Conservation (phyloP, 2,329 filamentous ascomycete genomes). For the Geosmithia putterillii region DNA sequence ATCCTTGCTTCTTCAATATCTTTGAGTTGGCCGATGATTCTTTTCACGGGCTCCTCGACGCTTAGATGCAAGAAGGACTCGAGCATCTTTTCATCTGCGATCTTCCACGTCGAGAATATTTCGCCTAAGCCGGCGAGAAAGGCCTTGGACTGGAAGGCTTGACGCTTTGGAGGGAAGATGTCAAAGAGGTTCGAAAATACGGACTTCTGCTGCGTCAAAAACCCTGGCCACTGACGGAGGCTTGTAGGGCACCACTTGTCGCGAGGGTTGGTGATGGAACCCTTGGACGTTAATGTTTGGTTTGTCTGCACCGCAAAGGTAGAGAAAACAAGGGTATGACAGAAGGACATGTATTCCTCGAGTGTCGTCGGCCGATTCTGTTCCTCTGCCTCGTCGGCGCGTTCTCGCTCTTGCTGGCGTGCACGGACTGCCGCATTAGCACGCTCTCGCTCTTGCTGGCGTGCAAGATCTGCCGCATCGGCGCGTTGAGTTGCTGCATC, state of each 20-base stretch:
- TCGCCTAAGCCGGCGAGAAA: conserved; percentile 11
- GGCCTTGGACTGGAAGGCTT: conserved; percentile 12
- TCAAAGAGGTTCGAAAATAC: conserved; percentile 10
- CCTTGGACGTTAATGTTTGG: conserved; percentile 10
- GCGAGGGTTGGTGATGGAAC: conserved; percentile 14
- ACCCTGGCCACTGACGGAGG: conserved; percentile 15
- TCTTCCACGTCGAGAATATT: conserved; percentile 6
- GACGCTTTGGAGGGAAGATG: conserved; percentile 8
- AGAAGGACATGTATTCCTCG: conserved; percentile 16
- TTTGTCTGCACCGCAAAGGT: conserved; percentile 12
- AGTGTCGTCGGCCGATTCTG: conserved; percentile 13
- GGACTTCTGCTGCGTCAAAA: conserved; percentile 11
- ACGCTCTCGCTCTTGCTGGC: too few species aligned
- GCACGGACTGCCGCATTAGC: too few species aligned
- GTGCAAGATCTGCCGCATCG: too few species aligned
- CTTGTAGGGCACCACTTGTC: conserved; percentile 14
- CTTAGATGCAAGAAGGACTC: conserved; percentile 13
- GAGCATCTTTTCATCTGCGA: conserved; percentile 15
- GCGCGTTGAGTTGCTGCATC: too few species aligned
- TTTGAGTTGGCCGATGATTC: conserved; percentile 15
- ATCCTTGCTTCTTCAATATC: conserved; percentile 13
- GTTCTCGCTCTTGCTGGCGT: too few species aligned
- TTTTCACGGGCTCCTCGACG: conserved; percentile 15
- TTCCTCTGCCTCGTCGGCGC: too few species aligned
- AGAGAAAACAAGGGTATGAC: conserved; percentile 12